Base-by-base conservation (phyloP, 768 basidiomycete species). In the Naganishia friedmannii region DNA sequence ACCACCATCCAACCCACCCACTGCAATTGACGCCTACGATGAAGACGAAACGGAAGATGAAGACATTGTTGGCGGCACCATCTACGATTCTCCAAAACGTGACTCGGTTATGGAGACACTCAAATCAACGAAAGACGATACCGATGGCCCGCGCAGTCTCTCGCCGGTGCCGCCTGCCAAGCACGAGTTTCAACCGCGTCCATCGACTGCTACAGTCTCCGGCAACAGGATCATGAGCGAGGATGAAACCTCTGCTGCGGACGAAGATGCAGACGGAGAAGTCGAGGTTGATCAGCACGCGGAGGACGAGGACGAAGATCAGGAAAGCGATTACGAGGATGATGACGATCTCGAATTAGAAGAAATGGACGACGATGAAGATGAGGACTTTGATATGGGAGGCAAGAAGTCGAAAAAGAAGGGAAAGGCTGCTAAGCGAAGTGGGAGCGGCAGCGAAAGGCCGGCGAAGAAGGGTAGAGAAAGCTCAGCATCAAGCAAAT, bases 291-390 rank as follows among this genome's bases (percentile, higher is more conserved):
- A 67, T 53, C 46, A 42, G 42, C 42, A 67, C 8, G 66, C 17
- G 26, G 68, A 51, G 6, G 68, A 69, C 6, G 53, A 39, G 29
- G 70, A 65, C 9, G 23, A 53, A n/a, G 53, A 65, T 34, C 39
- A 51, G 31, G 37, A 60, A 2, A 63, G 58, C 32, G 68, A 42
- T n/a, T 58, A 56, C 13, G 57, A 39, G 0, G 69, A 66, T 45
- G 69, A 73, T 3, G 71, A 68, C 19, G 71, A 69, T n/a, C 57
- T 56, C 1, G 73, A 56, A 26, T 39, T 71, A 31, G 72, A 72
- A 17, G 70, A 73, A 1, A 54, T 60, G 65, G 70, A 75, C 15
- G 74, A 68, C 34, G 70, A 70, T 26, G 70, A 63, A 28, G 67
- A 74, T 45, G 70, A 65, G 34, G 67, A 67, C n/a, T 57, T 48